These are phyloP conservation scores for Cucumis sativus DNA, from an alignment of 306 rosid genomes.

Conservation along the genomic window Cucumber_9930_V3 NC_026658.2:25242501-25243000, in stretches of 20 bases:
- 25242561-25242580: background rate
- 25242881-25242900: background rate
- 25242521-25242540: background rate
- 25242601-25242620: background rate
- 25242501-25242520: background rate
- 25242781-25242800: conserved; percentile 61
- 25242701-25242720: conserved; percentile 58
- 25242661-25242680: background rate
- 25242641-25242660: background rate
- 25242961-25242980: conserved; percentile 74
- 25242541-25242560: background rate
- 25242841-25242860: background rate
- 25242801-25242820: conserved; percentile 62
- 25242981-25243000: background rate
- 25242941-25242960: conserved; percentile 75
- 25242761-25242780: conserved; percentile 83
- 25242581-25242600: background rate
- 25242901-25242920: conserved; percentile 45
- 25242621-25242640: background rate
- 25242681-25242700: conserved; percentile 2
- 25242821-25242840: background rate
- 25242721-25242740: conserved; percentile 62
- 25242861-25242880: background rate
- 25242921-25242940: conserved; percentile 95
- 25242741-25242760: conserved; percentile 71